Evolutionary conservation across 108 stramenopile genomes (phyloP).

Genomic region (Mayamaea pseudoterrestris): DNA sequence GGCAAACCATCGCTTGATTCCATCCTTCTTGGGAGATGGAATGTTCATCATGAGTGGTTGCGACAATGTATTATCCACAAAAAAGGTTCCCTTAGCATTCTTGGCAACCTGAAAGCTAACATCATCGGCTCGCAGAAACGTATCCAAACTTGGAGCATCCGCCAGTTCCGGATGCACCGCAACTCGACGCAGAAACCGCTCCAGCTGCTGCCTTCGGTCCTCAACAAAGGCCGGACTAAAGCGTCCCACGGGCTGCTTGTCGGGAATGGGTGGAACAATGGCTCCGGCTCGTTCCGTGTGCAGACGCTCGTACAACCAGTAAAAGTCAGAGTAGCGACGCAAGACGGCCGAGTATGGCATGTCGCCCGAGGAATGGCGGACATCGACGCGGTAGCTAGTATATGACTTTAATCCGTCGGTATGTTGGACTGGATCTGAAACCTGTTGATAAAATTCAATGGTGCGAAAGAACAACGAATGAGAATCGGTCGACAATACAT

Average conservation of each 20-base stretch:
- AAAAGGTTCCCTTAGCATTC: constrained; percentile 29
- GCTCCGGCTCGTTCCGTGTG: constrained; percentile 79
- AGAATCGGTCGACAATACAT: neutral
- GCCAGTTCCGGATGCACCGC: constrained; percentile 83
- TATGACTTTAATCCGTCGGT: constrained; percentile 83
- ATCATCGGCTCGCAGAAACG: constrained; percentile 88
- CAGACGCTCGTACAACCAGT: constrained; percentile 89
- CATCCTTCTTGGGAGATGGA: constrained; percentile 39
- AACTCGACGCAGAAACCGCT: constrained; percentile 82
- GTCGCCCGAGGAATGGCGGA: constrained; percentile 48
- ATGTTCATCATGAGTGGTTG: constrained; percentile 6
- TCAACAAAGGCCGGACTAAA: constrained; percentile 86
- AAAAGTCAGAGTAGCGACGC: constrained; percentile 92
- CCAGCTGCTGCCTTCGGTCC: constrained; percentile 69
- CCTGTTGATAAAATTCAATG: constrained; percentile 16
- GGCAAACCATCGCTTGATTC: constrained; percentile 80
- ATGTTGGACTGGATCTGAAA: constrained; percentile 84
- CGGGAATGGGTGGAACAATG: constrained; percentile 94
- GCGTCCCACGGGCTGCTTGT: constrained; percentile 88
- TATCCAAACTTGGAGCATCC: constrained; percentile 62
- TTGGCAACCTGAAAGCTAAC: constrained; percentile 69
- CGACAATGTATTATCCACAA: constrained; percentile 8
- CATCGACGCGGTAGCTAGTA: constrained; percentile 82
- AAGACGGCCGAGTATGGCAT: constrained; percentile 63
- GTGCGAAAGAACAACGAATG: constrained; percentile 3